Conservation (phyloP, 2,329 filamentous ascomycete genomes). For the Penicillium brasilianum region DNA sequence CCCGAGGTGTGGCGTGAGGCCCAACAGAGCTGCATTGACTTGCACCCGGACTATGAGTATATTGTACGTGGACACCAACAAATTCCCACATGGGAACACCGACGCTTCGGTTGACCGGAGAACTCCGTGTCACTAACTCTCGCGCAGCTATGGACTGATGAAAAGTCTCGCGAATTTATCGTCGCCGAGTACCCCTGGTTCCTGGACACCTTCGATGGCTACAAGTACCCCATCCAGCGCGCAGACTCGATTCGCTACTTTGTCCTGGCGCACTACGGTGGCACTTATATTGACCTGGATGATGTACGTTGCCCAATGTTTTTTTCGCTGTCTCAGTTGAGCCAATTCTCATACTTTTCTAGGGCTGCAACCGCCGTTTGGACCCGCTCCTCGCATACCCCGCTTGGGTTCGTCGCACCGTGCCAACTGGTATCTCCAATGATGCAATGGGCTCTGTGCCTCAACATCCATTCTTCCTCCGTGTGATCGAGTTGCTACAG, state of each 20-base stretch:
- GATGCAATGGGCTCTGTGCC: slow-evolving; percentile 77
- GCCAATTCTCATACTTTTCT: slow-evolving; percentile 20
- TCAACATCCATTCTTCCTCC: slow-evolving; percentile 74
- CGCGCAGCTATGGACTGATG: slow-evolving; percentile 74
- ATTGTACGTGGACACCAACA: slow-evolving; percentile 56
- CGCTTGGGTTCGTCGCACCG: slow-evolving; percentile 72
- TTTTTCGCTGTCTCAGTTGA: background rate
- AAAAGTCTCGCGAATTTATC: slow-evolving; percentile 72
- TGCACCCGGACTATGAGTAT: slow-evolving; percentile 75
- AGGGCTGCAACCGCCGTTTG: slow-evolving; percentile 71
- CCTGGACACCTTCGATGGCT: slow-evolving; percentile 73
- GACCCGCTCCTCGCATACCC: slow-evolving; percentile 72
- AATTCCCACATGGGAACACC: background rate
- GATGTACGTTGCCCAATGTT: slow-evolving; percentile 54
- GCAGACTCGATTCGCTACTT: slow-evolving; percentile 83
- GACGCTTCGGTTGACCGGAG: background rate
- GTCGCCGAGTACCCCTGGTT: slow-evolving; percentile 77
- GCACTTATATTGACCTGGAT: slow-evolving; percentile 81
- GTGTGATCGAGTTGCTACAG: slow-evolving; percentile 70
- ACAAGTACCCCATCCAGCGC: slow-evolving; percentile 75
- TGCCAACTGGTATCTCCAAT: slow-evolving; percentile 79
- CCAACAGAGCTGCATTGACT: slow-evolving; percentile 68
- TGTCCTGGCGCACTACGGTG: slow-evolving; percentile 75
- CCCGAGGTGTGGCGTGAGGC: slow-evolving; percentile 69
- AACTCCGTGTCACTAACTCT: slow-evolving; percentile 25